These are phyloP conservation scores for Amanita rimosa DNA, from an alignment of 768 basidiomycete species.

Conservation along the genomic window DNA sequence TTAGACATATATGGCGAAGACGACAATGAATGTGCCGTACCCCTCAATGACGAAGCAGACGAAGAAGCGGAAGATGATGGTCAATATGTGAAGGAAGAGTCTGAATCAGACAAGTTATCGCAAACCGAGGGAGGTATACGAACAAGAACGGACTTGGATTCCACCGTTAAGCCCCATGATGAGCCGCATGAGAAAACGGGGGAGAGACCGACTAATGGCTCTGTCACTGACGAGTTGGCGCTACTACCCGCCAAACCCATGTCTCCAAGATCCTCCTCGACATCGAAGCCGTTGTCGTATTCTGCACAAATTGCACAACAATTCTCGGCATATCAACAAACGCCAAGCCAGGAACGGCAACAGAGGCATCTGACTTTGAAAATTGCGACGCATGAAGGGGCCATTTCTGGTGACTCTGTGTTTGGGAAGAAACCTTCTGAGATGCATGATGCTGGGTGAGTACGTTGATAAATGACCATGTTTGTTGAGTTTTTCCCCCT, in stretches of 20 bases:
- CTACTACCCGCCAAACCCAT: constrained; percentile 18
- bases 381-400: constrained; percentile 3
- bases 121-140: not conserved
- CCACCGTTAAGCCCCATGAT: not conserved
- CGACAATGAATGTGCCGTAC: constrained; percentile 28
- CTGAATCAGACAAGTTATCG: not conserved
- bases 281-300: constrained; percentile 31
- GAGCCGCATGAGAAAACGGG: not conserved
- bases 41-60: constrained; percentile 17
- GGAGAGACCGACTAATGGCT: not conserved
- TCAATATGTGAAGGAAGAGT: constrained; percentile 6
- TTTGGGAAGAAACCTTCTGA: constrained; percentile 56
- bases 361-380: constrained; percentile 21
- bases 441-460: constrained; percentile 82
- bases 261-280: constrained; percentile 13
- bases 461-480: constrained; percentile 13
- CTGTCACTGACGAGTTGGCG: constrained; percentile 11
- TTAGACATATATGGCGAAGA: constrained; percentile 48
- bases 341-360: constrained; percentile 52
- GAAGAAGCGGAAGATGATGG: constrained; percentile 13
- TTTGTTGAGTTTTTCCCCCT: constrained; percentile 7
- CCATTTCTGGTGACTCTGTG: constrained; percentile 22
- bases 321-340: constrained; percentile 54
- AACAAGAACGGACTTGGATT: constrained; percentile 5
- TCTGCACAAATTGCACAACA: constrained; percentile 58